Evolutionary conservation across 2,329 filamentous ascomycete species (phyloP).

Genomic region (Ophioceras dolichostomum): DNA sequence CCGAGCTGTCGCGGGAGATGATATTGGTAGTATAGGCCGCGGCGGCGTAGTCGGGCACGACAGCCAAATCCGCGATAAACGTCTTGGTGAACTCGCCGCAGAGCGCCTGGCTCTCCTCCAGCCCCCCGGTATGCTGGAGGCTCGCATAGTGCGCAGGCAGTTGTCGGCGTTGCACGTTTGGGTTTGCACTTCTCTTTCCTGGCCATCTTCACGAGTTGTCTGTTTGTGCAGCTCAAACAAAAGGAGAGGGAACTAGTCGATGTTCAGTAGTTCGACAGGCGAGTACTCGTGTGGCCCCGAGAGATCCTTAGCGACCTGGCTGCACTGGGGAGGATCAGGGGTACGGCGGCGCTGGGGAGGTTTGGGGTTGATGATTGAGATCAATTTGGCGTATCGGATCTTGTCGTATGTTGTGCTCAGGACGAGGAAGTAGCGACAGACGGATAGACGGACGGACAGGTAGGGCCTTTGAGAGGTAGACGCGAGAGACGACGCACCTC

Average conservation of each 20-base stretch:
- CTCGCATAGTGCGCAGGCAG: constrained; percentile 22
- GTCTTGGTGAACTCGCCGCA: constrained; percentile 14
- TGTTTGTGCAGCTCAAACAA: too few relatives aligned
- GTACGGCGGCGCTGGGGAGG: not conserved
- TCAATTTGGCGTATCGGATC: too few relatives aligned
- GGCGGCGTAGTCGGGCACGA: not conserved
- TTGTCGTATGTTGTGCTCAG: too few relatives aligned
- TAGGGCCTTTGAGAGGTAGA: too few relatives aligned
- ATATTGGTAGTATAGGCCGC: not conserved
- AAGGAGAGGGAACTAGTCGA: too few relatives aligned
- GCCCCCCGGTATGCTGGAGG: constrained; percentile 17
- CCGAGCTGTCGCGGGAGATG: constrained; percentile 2
- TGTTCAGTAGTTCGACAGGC: too few relatives aligned
- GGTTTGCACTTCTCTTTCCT: not conserved
- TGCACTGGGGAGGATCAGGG: not conserved
- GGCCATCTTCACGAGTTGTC: not conserved
- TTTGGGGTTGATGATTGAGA: too few relatives aligned
- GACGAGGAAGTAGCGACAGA: too few relatives aligned
- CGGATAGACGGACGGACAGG: too few relatives aligned
- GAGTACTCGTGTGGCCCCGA: too few relatives aligned
- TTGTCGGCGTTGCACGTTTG: constrained; percentile 14
- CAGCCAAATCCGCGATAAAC: not conserved
- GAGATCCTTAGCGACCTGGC: not conserved
- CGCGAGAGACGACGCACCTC: too few relatives aligned
- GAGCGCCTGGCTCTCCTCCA: constrained; percentile 18